These are phyloP conservation scores for Candida manassasensis DNA, from an alignment of 805 yeast genomes.

Conservation along the genomic window DNA sequence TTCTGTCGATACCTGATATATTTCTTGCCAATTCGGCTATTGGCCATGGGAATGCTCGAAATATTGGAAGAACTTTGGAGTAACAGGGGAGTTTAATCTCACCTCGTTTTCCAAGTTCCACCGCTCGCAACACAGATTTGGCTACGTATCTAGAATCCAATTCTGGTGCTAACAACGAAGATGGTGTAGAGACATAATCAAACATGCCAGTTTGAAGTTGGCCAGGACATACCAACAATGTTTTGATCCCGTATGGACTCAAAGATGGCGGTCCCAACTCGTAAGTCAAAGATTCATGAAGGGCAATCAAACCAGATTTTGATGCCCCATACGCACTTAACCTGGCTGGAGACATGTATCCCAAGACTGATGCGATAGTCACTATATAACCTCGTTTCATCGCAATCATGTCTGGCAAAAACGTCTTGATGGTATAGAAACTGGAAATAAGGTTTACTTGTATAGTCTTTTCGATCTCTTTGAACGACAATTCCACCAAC, in stretches of 20 bases:
- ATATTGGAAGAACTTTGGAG: conserved; percentile 66
- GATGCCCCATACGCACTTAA: conserved; percentile 85
- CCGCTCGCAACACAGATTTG: conserved; percentile 45
- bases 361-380: conserved; percentile 80
- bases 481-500: conserved; percentile 48
- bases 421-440: conserved; percentile 62
- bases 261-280: conserved; percentile 56
- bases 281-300: conserved; percentile 76
- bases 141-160: conserved; percentile 70
- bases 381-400: conserved; percentile 67
- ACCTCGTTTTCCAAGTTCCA: conserved; percentile 60
- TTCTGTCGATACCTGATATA: conserved; percentile 64
- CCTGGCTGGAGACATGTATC: conserved; percentile 79
- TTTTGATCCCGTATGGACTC: conserved; percentile 52
- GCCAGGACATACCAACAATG: conserved; percentile 82
- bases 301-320: conserved; percentile 78
- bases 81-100: conserved; percentile 73
- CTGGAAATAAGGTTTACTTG: conserved; percentile 67
- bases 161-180: conserved; percentile 74
- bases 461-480: conserved; percentile 58
- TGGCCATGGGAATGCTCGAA: conserved; percentile 73
- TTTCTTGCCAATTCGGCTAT: conserved; percentile 50
- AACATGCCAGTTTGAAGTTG: conserved; percentile 78
- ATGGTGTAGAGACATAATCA: conserved; percentile 67
- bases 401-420: conserved; percentile 68